These are phyloP conservation scores for Ophiostoma angusticollis DNA, from an alignment of 2,329 filamentous ascomycete genomes.

Conservation along the genomic window DNA sequence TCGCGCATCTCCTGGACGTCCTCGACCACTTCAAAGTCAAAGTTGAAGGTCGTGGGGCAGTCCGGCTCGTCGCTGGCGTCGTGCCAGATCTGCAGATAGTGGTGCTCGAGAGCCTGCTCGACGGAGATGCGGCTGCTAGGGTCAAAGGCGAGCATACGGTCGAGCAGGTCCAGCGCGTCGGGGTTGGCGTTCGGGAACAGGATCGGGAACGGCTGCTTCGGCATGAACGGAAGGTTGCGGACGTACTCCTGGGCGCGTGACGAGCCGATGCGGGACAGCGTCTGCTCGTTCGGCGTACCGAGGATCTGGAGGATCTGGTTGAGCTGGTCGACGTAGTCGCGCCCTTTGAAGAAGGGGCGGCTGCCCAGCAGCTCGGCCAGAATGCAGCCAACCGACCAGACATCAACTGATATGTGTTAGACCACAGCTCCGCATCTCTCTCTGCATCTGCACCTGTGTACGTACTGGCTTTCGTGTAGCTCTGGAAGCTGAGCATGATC, in stretches of 20 bases:
- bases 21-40: slow-evolving; percentile 95
- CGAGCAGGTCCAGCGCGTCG: slow-evolving; percentile 85
- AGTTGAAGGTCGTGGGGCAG: slow-evolving; percentile 92
- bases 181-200: slow-evolving; percentile 94
- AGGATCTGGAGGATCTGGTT: slow-evolving; percentile 99
- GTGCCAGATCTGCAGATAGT: slow-evolving; percentile 96
- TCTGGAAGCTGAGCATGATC: slow-evolving; percentile 99
- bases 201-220: slow-evolving; percentile 76
- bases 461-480: slow-evolving; percentile 99
- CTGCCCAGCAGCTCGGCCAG: slow-evolving; percentile 90
- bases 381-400: slow-evolving; percentile 98
- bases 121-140: slow-evolving; percentile 87
- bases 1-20: slow-evolving; percentile 90
- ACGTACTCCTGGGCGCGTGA: slow-evolving; percentile 97
- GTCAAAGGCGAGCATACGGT: slow-evolving; percentile 96
- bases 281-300: slow-evolving; percentile 92
- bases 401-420: slow-evolving; percentile 92
- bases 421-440: too few species aligned
- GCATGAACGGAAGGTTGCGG: slow-evolving; percentile 87
- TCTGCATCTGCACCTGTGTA: too few species aligned
- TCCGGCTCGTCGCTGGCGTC: slow-evolving; percentile 90
- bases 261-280: slow-evolving; percentile 82
- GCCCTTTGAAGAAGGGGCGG: slow-evolving; percentile 96
- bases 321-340: slow-evolving; percentile 97
- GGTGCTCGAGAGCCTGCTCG: slow-evolving; percentile 90